Conservation (phyloP, 192 early-diverging fungal genomes). For the Mortierella hygrophila region DNA sequence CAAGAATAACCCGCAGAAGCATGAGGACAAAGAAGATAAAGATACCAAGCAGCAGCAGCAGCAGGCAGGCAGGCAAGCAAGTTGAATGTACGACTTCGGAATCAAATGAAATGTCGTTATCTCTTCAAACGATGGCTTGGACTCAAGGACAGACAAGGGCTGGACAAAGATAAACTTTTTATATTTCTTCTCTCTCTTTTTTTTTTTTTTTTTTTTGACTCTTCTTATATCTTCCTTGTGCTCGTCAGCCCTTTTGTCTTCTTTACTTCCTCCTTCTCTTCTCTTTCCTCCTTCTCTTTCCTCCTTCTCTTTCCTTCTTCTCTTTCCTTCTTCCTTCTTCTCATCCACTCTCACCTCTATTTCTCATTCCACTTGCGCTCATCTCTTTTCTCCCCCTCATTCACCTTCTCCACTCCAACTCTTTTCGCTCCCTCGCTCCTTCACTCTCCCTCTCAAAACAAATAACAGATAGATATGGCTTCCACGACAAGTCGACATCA, state of each 20-base stretch:
- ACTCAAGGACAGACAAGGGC: too few relatives aligned
- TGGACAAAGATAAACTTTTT: neutral
- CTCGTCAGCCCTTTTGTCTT: neutral
- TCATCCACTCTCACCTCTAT: neutral
- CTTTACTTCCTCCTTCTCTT: neutral
- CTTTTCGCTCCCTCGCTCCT: neutral
- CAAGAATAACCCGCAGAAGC: neutral
- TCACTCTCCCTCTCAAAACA: neutral
- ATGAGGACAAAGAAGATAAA: neutral
- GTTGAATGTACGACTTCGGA: neutral
- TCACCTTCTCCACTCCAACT: neutral
- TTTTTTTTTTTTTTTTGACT: neutral
- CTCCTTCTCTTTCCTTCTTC: slow-evolving; percentile 4
- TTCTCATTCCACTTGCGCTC: neutral
- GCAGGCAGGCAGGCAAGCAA: neutral
- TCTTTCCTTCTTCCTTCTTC: neutral
- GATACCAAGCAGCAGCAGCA: neutral
- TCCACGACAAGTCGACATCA: neutral
- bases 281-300: neutral
- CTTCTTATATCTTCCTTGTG: neutral
- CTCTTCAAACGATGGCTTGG: neutral
- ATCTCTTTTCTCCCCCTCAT: neutral
- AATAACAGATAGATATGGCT: neutral
- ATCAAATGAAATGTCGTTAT: neutral
- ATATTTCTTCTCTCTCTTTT: neutral